These are phyloP conservation scores for Rhodotorula sp. DNA, from an alignment of 1,284 basidiomycete genomes.

Conservation along the genomic window DNA sequence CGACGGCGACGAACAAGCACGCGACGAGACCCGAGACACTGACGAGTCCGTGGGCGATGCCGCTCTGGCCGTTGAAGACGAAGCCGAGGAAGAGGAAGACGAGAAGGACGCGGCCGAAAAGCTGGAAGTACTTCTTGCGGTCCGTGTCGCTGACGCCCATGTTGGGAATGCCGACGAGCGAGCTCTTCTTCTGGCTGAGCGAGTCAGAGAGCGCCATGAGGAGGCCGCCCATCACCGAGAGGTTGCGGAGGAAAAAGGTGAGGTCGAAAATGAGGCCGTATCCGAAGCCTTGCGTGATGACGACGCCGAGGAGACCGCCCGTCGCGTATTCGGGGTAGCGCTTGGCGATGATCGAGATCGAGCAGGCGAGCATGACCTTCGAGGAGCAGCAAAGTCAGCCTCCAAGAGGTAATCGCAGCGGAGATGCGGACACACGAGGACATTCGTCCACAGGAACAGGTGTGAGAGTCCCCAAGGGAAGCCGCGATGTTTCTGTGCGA, in stretches of 20 bases:
- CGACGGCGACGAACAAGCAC: conserved; percentile 94
- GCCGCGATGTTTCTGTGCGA: conserved; percentile 67
- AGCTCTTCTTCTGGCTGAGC: conserved; percentile 73
- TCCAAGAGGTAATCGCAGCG: neutral
- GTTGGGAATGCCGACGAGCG: conserved; percentile 87
- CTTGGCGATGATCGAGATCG: conserved; percentile 83
- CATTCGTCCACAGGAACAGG: conserved; percentile 85
- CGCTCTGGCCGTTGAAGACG: conserved; percentile 65
- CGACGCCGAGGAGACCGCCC: conserved; percentile 82
- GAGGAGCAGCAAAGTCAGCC: neutral
- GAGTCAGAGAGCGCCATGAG: conserved; percentile 98
- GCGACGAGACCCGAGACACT: conserved; percentile 56
- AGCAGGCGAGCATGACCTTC: conserved; percentile 85
- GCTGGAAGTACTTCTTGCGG: conserved; percentile 97
- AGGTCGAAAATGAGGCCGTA: conserved; percentile 96
- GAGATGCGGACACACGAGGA: conserved; percentile 66
- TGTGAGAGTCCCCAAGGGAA: conserved; percentile 96
- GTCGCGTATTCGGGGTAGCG: conserved; percentile 85
- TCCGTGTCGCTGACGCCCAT: conserved; percentile 80
- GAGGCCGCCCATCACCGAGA: conserved; percentile 85
- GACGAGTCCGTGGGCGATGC: conserved; percentile 54
- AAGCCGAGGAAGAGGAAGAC: conserved; percentile 99
- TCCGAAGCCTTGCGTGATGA: conserved; percentile 87
- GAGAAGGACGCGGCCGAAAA: conserved; percentile 92
- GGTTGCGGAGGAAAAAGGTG: conserved; percentile 98